These are phyloP conservation scores for Pleurotus tuber-regium DNA, from an alignment of 768 basidiomycete genomes.

Conservation along the genomic window DNA sequence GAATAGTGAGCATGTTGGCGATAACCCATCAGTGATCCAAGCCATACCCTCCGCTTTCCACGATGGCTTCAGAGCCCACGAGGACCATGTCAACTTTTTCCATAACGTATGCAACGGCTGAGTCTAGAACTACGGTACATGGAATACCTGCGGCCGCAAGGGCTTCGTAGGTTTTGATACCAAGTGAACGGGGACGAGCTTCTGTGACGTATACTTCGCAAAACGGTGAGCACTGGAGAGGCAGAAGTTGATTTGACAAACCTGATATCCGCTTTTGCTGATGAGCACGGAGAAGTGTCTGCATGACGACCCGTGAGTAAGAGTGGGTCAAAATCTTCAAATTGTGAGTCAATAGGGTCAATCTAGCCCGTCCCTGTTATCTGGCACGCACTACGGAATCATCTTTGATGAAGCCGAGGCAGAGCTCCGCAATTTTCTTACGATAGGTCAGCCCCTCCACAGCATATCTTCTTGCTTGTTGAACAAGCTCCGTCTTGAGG, in stretches of 20 bases:
- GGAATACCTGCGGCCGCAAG: constrained; percentile 90
- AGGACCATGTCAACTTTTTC: constrained; percentile 93
- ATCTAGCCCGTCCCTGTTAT: constrained; percentile 12
- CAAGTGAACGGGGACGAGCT: constrained; percentile 85
- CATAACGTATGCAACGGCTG: constrained; percentile 96
- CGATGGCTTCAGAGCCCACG: constrained; percentile 97
- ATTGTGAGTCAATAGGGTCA: constrained; percentile 4
- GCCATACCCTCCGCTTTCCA: constrained; percentile 82
- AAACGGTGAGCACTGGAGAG: constrained; percentile 15
- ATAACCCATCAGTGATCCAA: constrained; percentile 9
- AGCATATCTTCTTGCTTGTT: constrained; percentile 77
- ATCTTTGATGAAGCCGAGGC: constrained; percentile 93
- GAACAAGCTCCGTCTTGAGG: constrained; percentile 79
- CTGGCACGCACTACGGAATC: constrained; percentile 71
- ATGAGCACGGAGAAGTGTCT: constrained; percentile 88
- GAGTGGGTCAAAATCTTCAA: constrained; percentile 92
- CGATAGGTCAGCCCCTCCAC: constrained; percentile 81
- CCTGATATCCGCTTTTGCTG: constrained; percentile 87
- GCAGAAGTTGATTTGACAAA: constrained; percentile 24
- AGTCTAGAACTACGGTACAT: constrained; percentile 92
- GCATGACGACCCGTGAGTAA: constrained; percentile 93
- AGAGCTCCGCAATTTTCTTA: constrained; percentile 83
- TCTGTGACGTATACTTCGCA: constrained; percentile 89
- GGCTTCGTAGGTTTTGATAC: constrained; percentile 87
- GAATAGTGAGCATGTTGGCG: not conserved